Base-by-base conservation (phyloP, 257 asterid genomes). In the Jasminum sambac region DNA sequence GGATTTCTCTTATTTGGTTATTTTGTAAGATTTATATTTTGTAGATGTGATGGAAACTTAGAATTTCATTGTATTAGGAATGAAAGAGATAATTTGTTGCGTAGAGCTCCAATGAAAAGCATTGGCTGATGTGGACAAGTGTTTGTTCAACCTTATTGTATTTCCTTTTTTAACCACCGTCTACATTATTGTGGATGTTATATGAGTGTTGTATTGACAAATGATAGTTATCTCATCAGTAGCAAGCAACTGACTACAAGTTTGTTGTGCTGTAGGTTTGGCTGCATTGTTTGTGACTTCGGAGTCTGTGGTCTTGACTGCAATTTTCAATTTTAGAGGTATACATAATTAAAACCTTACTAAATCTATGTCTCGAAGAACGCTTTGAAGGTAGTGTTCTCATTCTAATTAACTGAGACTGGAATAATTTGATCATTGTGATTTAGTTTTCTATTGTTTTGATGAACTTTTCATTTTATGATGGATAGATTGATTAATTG, bases 251-350 rank as follows among this genome's bases (percentile, higher is more conserved):
- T 48, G 44, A 65, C 50, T 64, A 34, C 44, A 63, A 63, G 42
- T 65, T 44, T 25, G 16, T 63, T 57, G 66, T 38, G 71, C 59
- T 73, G 77, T 90, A 93, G 98, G 74, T 93, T 93, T 72, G 98
- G 90, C 84, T 93, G 90, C 82, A 87, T 93, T 40, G 85, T 82
- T 69, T 90, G 98, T 16, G 98, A 93, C 80, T 87, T 96, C 78
- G 79, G 96, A 76, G 98, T 97, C 63, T 93, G 98, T 71, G 98
- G 97, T 46, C 84, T 93, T 14, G 95, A 92, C 66, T 88, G 90
- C 84, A 93, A 78, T 79, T 90, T 92, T 84, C 82, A 87, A 84
- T 90, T 85, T 83, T 81, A 82, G 77, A 89, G 97, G 96, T 90
- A 65, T 74, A 78, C 61, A 70, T 48, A 43, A 41, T 17, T 38